Conservation (phyloP, 2,329 filamentous ascomycete genomes). For the Calonectria ilicicola region DNA sequence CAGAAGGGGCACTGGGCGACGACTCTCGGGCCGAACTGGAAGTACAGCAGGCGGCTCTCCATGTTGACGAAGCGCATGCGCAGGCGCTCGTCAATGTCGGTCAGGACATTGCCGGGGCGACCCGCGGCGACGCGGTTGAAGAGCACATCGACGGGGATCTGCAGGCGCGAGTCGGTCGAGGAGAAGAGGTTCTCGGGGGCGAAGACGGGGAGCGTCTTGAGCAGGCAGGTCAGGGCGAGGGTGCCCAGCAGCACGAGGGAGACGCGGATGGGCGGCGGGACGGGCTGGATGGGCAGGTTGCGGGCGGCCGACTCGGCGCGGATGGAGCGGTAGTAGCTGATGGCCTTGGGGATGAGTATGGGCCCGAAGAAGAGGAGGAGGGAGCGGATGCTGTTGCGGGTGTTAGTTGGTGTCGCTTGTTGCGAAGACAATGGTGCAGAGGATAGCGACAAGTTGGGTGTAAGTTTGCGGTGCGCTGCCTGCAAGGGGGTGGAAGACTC, state of each 20-base stretch:
- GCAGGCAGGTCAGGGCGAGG: conserved; percentile 57
- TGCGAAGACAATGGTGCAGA: too few species aligned
- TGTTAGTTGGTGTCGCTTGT: too few species aligned
- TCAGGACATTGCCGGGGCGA: conserved; percentile 62
- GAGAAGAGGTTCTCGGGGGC: conserved; percentile 85
- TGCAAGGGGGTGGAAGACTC: conserved; percentile 21
- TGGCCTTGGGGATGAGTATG: conserved; percentile 74
- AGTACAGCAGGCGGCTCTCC: conserved; percentile 82
- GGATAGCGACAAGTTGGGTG: too few species aligned
- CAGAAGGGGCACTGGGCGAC: conserved; percentile 87
- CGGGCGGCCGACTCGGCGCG: conserved; percentile 57
- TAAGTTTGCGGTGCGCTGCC: neutral
- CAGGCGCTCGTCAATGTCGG: conserved; percentile 72
- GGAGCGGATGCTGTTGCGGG: conserved; percentile 60
- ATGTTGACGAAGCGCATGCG: conserved; percentile 76
- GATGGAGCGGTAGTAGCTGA: conserved; percentile 72
- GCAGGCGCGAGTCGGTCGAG: conserved; percentile 82
- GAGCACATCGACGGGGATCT: conserved; percentile 86
- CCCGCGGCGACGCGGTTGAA: conserved; percentile 78
- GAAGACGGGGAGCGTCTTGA: conserved; percentile 75
- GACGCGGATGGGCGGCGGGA: conserved; percentile 65
- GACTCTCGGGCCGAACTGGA: conserved; percentile 82
- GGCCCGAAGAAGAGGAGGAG: conserved; percentile 76
- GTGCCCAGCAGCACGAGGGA: conserved; percentile 71
- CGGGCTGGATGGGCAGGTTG: conserved; percentile 64